Evolutionary conservation across 1,139 yeast species (phyloP).

Genomic region (Saccharomyces hybrid): DNA sequence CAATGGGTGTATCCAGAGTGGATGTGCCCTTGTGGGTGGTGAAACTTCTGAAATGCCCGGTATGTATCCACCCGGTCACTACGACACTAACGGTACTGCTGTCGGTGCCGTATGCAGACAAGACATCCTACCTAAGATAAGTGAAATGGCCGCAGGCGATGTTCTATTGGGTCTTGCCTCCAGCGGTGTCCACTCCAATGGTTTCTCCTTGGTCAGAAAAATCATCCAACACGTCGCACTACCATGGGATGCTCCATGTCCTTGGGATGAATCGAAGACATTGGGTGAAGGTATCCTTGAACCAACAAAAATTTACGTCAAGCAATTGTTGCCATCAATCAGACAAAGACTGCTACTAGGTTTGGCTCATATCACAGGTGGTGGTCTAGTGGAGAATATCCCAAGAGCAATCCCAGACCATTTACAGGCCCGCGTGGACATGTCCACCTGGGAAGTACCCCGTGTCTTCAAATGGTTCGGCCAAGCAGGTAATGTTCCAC

Average conservation of each 20-base stretch:
- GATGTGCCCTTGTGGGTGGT: conserved; percentile 98
- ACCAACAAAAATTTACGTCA: conserved; percentile 93
- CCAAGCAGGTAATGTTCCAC: conserved; percentile 82
- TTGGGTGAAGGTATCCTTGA: conserved; percentile 81
- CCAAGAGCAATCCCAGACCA: conserved; percentile 88
- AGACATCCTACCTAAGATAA: conserved; percentile 63
- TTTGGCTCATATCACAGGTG: conserved; percentile 96
- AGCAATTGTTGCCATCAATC: conserved; percentile 72
- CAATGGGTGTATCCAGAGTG: conserved; percentile 89
- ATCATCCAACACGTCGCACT: conserved; percentile 70
- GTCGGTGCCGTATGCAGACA: conserved; percentile 91
- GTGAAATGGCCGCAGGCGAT: conserved; percentile 69
- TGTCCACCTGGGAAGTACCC: conserved; percentile 75
- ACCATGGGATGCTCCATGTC: conserved; percentile 68
- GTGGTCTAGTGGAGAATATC: conserved; percentile 92
- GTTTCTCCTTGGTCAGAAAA: conserved; percentile 90
- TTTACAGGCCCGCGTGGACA: conserved; percentile 75
- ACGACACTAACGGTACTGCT: conserved; percentile 97
- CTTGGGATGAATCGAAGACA: conserved; percentile 70
- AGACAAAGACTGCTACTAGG: conserved; percentile 67
- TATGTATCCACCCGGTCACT: conserved; percentile 90
- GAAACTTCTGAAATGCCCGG: conserved; percentile 99
- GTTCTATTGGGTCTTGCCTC: conserved; percentile 81
- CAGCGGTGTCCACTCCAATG: conserved; percentile 94
- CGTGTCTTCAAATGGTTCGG: conserved; percentile 93